Conservation (phyloP, 2,329 filamentous ascomycete genomes). For the Pyrenophora seminiperda region DNA sequence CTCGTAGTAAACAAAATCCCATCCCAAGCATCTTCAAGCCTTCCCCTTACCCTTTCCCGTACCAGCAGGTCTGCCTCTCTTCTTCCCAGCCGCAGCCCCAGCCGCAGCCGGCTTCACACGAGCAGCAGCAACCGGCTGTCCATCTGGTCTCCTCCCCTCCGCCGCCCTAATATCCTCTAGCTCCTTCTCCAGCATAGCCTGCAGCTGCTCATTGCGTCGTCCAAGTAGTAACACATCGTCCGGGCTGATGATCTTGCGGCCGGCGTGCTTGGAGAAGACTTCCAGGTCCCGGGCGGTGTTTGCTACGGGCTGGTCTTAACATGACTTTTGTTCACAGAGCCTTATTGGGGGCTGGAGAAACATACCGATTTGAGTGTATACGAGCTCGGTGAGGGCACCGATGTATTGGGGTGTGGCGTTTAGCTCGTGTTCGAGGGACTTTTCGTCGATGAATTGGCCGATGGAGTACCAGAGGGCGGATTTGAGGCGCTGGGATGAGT, state of each 20-base stretch:
- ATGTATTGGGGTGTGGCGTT: conserved; percentile 95
- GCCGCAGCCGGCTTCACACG: conserved; percentile 8
- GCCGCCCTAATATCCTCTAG: conserved; percentile 58
- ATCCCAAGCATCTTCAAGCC: not conserved
- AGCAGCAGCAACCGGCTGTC: conserved; percentile 8
- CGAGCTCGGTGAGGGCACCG: conserved; percentile 74
- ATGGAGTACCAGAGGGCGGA: conserved; percentile 51
- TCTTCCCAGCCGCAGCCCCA: conserved; percentile 15
- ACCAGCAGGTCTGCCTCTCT: conserved; percentile 29
- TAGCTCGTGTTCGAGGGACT: conserved; percentile 71
- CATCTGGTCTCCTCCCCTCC: conserved; percentile 30
- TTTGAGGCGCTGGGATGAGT: conserved; percentile 53
- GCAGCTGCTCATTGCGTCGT: conserved; percentile 82
- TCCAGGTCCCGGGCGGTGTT: conserved; percentile 64
- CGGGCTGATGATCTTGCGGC: conserved; percentile 76
- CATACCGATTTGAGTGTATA: conserved; percentile 84
- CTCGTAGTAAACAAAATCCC: not conserved
- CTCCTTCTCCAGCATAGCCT: conserved; percentile 72
- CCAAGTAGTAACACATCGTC: conserved; percentile 89
- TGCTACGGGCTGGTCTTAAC: conserved; percentile 22
- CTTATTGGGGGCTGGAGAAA: not conserved
- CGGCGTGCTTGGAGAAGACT: conserved; percentile 70
- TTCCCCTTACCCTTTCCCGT: conserved; percentile 32
- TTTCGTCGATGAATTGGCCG: conserved; percentile 77
- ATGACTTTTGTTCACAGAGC: not conserved